phyloP scores from a whole-genome alignment of 495 filamentous ascomycete genomes.

The Pyrenula massariospora region DNA sequence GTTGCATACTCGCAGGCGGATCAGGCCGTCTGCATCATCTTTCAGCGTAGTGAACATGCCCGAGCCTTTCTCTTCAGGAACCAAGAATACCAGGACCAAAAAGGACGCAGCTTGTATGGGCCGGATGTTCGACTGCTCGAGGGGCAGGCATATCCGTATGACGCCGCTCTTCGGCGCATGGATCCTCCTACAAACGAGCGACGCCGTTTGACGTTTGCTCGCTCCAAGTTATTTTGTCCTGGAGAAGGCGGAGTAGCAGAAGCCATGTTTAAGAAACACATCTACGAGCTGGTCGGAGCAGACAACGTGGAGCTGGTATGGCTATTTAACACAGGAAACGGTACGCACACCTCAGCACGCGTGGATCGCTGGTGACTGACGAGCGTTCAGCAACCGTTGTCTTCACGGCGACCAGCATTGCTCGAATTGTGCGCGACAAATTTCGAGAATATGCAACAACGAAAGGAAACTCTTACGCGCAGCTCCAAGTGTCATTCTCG shows the following conservation, averaged over 20 bases:
- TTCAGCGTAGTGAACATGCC: constrained; percentile 19
- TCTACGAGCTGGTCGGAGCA: constrained; percentile 16
- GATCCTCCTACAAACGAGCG: constrained; percentile 22
- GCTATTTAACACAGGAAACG: constrained; percentile 25
- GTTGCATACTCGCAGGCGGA: constrained; percentile 14
- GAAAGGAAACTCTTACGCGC: constrained; percentile 13
- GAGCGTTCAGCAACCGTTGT: constrained; percentile 19
- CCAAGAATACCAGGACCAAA: constrained; percentile 12
- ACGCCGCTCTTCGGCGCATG: constrained; percentile 20
- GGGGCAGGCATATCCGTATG: constrained; percentile 16
- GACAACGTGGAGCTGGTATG: constrained; percentile 21
- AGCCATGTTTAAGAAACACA: constrained; percentile 20
- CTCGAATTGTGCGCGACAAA: constrained; percentile 19
- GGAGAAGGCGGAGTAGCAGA: constrained; percentile 12
- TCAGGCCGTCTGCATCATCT: constrained; percentile 12
- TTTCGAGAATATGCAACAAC: constrained; percentile 15
- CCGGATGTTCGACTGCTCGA: constrained; percentile 12
- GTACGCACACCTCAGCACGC: constrained; percentile 4
- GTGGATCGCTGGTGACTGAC: background rate
- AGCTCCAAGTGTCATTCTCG: constrained; percentile 20
- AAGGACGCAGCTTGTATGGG: constrained; percentile 17
- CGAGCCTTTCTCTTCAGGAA: constrained; percentile 17
- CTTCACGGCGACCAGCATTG: constrained; percentile 20
- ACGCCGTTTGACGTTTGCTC: constrained; percentile 23
- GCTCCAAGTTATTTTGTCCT: constrained; percentile 16